Evolutionary conservation across 2,329 filamentous ascomycete genomes (phyloP), one percentile per base, ranked within the genome.

Genomic region (Calonectria hongkongensis): DNA sequence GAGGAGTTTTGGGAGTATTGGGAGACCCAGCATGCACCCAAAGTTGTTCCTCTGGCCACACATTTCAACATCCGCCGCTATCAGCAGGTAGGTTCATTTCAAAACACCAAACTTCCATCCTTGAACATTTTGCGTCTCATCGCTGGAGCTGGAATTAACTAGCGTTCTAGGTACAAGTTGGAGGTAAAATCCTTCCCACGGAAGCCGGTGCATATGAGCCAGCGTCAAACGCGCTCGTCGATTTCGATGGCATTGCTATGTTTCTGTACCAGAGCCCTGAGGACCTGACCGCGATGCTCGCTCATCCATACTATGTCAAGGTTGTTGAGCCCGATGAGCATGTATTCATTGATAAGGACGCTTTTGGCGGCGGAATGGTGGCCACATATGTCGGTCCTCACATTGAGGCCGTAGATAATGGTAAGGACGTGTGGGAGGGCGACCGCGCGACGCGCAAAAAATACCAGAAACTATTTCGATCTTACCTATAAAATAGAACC

Each of bases 161-260:
- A 3, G 12, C 13, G n/a, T 7, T n/a, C 4, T 28, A 82, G 80
- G 68, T 82, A 4, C 79, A 75, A 62, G 78, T 80, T 2, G 75
- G 75, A 15, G 80, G 80, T 21, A 74, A 76, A 51, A 79, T 81
- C 3, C 72, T 74, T 4, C 80, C 81, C 5, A 81, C 78, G 1
- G 72, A 65, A 12, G 74, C 65, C 0, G 78, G 79, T 0, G 72
- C 75, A 1, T 62, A 63, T 1, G 56, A 45, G n/a, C 80, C 79
- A 0, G 66, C 66, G 0, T 80, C 79, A 0, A 70, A 66, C n/a
- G 33, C 75, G 2, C 75, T 78, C 0, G 76, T 81, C 1, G 75
- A 80, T 9, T 81, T 81, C 45, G 79, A 82, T 3, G 81, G 80
- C 0, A 77, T 82, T 16, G 81, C 80, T n/a, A 76, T 82, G 76